phyloP scores from a whole-genome alignment of 1,284 basidiomycete species.

The Porodaedalea pini region DNA sequence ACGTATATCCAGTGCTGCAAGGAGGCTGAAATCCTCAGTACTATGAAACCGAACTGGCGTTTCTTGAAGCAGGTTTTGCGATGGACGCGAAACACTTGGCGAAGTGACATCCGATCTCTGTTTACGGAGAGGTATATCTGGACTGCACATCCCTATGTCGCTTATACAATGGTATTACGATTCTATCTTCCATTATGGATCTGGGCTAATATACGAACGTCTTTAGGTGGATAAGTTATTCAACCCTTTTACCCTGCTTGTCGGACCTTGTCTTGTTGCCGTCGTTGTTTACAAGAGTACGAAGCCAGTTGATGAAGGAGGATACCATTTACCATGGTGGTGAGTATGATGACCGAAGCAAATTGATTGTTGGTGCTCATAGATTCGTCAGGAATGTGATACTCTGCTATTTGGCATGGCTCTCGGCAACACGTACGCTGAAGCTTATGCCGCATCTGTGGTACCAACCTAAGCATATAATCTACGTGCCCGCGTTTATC shows the following conservation, averaged over 20 bases:
- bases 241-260: conserved; percentile 84
- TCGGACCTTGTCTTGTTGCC: conserved; percentile 75
- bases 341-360: conserved; percentile 37
- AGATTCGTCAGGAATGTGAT: conserved; percentile 63
- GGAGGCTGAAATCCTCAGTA: conserved; percentile 85
- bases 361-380: conserved; percentile 13
- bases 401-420: conserved; percentile 74
- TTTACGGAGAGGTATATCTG: conserved; percentile 87
- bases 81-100: conserved; percentile 93
- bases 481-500: conserved; percentile 90
- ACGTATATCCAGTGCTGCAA: conserved; percentile 90
- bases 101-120: conserved; percentile 81
- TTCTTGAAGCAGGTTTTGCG: conserved; percentile 90
- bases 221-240: conserved; percentile 81
- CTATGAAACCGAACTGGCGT: conserved; percentile 95
- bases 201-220: conserved; percentile 16
- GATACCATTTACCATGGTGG: conserved; percentile 90
- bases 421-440: conserved; percentile 76
- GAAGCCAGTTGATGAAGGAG: conserved; percentile 62
- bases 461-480: conserved; percentile 79
- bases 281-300: conserved; percentile 79
- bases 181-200: conserved; percentile 1
- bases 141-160: conserved; percentile 86
- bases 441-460: conserved; percentile 89
- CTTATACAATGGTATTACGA: conserved; percentile 77